Evolutionary conservation across 352 stramenopile genomes (phyloP).

Genomic region (Phytopythium mirpurense): DNA sequence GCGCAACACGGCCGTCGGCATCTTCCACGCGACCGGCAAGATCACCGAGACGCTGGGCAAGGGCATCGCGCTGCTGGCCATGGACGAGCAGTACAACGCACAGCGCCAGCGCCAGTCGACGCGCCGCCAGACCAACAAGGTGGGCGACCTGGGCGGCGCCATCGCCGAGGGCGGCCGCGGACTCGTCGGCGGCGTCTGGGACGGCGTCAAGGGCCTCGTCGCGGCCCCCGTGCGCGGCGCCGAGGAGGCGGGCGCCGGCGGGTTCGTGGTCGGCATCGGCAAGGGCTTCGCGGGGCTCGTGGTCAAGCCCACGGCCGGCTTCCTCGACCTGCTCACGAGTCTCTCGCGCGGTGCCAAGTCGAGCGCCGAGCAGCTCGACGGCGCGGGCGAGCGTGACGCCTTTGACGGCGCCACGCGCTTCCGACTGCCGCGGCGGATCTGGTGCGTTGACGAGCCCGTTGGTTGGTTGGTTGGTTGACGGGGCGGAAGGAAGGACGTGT

Average conservation of each 20-base stretch:
- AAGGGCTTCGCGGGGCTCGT: conserved; percentile 80
- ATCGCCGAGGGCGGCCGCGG: conserved; percentile 82
- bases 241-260: conserved; percentile 65
- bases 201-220: conserved; percentile 79
- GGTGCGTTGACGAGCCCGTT: conserved; percentile 28
- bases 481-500: too few species aligned
- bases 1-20: conserved; percentile 81
- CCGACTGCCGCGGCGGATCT: conserved; percentile 65
- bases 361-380: conserved; percentile 74
- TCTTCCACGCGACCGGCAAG: conserved; percentile 89
- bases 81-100: conserved; percentile 87
- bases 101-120: conserved; percentile 74
- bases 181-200: conserved; percentile 72
- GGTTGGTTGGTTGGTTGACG: too few species aligned
- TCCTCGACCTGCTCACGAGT: conserved; percentile 79
- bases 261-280: conserved; percentile 81
- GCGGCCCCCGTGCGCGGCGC: conserved; percentile 71
- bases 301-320: conserved; percentile 77
- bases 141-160: conserved; percentile 71
- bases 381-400: conserved; percentile 32
- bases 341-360: conserved; percentile 77
- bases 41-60: conserved; percentile 88
- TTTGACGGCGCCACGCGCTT: conserved; percentile 55
- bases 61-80: conserved; percentile 76
- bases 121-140: conserved; percentile 61